Evolutionary conservation across 2,329 filamentous ascomycete species (phyloP), one percentile per base, ranked within the genome.

Genomic region (Scedosporium dehoogii): DNA sequence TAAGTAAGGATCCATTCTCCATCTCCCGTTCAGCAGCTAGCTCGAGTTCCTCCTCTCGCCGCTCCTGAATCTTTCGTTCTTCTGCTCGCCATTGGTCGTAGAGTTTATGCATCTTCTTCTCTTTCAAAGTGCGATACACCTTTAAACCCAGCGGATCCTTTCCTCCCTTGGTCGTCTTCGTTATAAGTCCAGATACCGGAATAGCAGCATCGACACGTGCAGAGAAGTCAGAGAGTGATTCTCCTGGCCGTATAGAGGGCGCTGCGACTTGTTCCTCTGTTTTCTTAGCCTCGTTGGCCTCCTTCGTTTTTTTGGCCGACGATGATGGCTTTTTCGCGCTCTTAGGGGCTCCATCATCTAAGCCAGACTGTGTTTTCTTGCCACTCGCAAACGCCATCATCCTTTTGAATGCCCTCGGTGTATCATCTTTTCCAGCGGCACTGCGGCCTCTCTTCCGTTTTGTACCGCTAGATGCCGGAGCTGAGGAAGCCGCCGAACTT

Each of bases 191-290:
- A 6, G 85, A 78, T 0, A 99, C 76, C 0, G 93, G 93, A 6
- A 97, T 79, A 0, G 90, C 86, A 58, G 90, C 89, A 71, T 97
- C 88, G 6, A 99, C 94, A 33, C 92, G 86, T 10, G 87, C 84
- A 6, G 86, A 79, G 71, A 96, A 99, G 60, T 96, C 89, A 4
- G 88, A 85, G 70, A 97, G 78, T 60, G 85, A 85, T 74, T 99
- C 94, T 60, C 91, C 91, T 0, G 92, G 92, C 16, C 85, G 82
- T 66, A 97, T 97, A 58, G 84, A 90, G 0, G 86, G 86, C 2
- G 81, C 69, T 27, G 79, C 75, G 3, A 68, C 25, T 62, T 64
- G 62, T 70, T 75, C 41, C 63, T 68, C 48, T 69, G 59, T 58
- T 4, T 59, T 69, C 57, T 69, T 70, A n/a, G 90, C 90, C 66